Evolutionary conservation across 108 stramenopile genomes (phyloP), one percentile per base, ranked within the genome.

Genomic region (Discostella stelligeroides): DNA sequence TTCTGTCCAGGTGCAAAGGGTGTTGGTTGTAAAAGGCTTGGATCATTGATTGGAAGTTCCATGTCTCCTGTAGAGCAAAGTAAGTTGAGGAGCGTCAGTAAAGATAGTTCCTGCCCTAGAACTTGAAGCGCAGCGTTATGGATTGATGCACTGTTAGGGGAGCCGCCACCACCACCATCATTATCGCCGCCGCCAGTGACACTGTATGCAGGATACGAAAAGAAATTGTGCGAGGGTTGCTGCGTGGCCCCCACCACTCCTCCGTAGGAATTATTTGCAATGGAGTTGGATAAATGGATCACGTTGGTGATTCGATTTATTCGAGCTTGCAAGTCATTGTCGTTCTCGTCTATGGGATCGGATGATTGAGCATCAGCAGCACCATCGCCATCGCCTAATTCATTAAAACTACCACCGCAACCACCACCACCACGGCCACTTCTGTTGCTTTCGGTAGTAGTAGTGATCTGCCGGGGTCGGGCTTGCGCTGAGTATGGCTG

Each of bases 1-100:
- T 24, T 41, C 66, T 66, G 53, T 25, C 66, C 66, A 2, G 66
- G 66, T 24, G 66, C 66, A 15, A 66, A 66, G 38, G 66, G 66
- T n/a, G 66, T 66, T 30, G 66, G 66, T 42, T 39, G 13, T 4
- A 66, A 66, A 1, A 18, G 25, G 28, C 48, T 50, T 40, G 66
- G 54, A 28, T 66, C 66, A 27, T 66, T 66, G 1, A 53, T 34
- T 41, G 65, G 51, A 41, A 56, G 14, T 9, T 50, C 66, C 39
- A 66, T 55, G 27, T 66, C 66, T 27, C 49, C 37, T 29, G 53
- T 8, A 55, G 51, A 41, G 6, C 34, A 34, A 25, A 66, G 53
- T 24, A 56, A 42, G 28, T 53, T 29, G 34, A 66, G 41, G 24
- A 66, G 57, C 15, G 34, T 34, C 20, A 40, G n/a, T 20, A 58